These are phyloP conservation scores for Amanita subjunquillea DNA, from an alignment of 768 basidiomycete genomes.

Conservation along the genomic window DNA sequence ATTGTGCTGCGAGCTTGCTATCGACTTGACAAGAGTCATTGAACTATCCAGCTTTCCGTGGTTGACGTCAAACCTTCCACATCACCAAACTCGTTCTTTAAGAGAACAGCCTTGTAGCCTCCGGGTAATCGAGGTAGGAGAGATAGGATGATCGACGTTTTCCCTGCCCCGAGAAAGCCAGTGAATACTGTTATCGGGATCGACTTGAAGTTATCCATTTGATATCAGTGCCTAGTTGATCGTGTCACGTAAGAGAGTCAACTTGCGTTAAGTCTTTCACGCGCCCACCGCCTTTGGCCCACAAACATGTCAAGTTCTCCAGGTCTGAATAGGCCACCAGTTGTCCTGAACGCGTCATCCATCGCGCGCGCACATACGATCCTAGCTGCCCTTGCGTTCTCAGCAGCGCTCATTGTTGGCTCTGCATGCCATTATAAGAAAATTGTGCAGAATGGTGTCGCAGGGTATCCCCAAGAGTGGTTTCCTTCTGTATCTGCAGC, in stretches of 20 bases:
- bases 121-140: conserved; percentile 73
- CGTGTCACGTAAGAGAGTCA: neutral
- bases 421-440: conserved; percentile 68
- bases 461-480: conserved; percentile 81
- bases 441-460: conserved; percentile 78
- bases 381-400: conserved; percentile 58
- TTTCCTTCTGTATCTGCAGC: conserved; percentile 85
- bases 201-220: conserved; percentile 8
- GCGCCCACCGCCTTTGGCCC: neutral
- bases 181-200: conserved; percentile 94
- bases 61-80: conserved; percentile 51
- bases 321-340: neutral
- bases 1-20: conserved; percentile 81
- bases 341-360: conserved; percentile 35
- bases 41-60: neutral
- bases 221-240: neutral
- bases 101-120: conserved; percentile 79
- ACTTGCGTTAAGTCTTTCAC: neutral
- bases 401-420: conserved; percentile 51
- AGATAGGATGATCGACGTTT: conserved; percentile 74
- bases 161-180: conserved; percentile 83
- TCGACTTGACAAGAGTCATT: conserved; percentile 45
- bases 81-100: conserved; percentile 97
- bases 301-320: neutral
- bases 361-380: conserved; percentile 57